Evolutionary conservation across 768 basidiomycete genomes (phyloP).

Genomic region (Sporobolomyces roseus): DNA sequence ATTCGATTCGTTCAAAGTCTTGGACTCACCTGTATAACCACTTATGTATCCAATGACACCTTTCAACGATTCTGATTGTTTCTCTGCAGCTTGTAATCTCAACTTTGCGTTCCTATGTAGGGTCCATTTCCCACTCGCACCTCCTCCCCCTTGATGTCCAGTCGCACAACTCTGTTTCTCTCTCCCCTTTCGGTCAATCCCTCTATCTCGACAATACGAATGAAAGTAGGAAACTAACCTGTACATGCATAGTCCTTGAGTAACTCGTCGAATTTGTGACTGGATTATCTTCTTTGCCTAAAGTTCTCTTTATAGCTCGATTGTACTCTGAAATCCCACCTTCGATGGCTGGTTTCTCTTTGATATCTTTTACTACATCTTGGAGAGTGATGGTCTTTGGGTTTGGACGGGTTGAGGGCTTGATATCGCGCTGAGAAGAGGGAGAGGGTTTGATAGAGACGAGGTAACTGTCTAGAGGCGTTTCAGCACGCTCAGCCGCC

Average conservation of each 20-base stretch:
- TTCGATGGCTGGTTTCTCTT: neutral
- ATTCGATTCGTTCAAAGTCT: slow-evolving; percentile 50
- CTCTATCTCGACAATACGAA: too few relatives aligned
- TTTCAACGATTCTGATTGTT: slow-evolving; percentile 45
- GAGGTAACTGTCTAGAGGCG: slow-evolving; percentile 11
- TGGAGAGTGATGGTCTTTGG: neutral
- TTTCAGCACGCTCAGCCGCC: neutral
- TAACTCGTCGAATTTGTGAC: slow-evolving; percentile 58
- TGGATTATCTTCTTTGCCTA: slow-evolving; percentile 66
- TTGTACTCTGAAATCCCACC: slow-evolving; percentile 50
- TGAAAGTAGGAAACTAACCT: too few relatives aligned
- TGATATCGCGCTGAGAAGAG: neutral
- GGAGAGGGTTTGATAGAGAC: slow-evolving; percentile 9
- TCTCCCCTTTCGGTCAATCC: too few relatives aligned
- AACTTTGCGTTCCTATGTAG: slow-evolving; percentile 53
- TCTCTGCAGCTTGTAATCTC: slow-evolving; percentile 52
- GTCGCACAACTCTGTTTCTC: too few relatives aligned
- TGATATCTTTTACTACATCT: neutral
- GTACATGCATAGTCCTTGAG: slow-evolving; percentile 61
- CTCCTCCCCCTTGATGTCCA: slow-evolving; percentile 62
- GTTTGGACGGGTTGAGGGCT: neutral
- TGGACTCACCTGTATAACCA: slow-evolving; percentile 54
- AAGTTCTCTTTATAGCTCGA: slow-evolving; percentile 60
- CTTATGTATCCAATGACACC: slow-evolving; percentile 47
- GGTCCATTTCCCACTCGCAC: slow-evolving; percentile 51